Conservation (phyloP, 2,329 filamentous ascomycete species). For the Lachnum nothofagi region DNA sequence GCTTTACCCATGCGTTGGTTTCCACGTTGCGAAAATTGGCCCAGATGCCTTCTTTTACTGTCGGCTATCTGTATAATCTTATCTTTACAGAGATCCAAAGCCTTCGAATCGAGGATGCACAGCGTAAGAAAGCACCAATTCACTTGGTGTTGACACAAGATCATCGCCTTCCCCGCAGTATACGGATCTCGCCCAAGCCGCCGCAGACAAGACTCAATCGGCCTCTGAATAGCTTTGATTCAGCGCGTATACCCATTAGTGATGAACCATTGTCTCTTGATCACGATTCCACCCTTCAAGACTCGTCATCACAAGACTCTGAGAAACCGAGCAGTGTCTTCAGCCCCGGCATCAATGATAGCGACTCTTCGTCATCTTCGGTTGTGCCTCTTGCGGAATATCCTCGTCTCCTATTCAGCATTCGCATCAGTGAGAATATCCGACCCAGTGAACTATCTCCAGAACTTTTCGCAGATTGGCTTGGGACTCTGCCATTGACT, state of each 20-base stretch:
- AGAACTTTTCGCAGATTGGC: slow-evolving; percentile 14
- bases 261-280: neutral
- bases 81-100: slow-evolving; percentile 8
- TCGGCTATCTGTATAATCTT: slow-evolving; percentile 36
- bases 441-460: slow-evolving; percentile 7
- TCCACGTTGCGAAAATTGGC: slow-evolving; percentile 1
- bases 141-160: slow-evolving; percentile 9
- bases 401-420: slow-evolving; percentile 15
- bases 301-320: neutral
- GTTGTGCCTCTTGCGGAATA: slow-evolving; percentile 4
- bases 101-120: neutral
- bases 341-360: neutral
- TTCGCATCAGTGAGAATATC: slow-evolving; percentile 12
- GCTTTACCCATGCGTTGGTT: slow-evolving; percentile 13
- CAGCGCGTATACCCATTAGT: neutral
- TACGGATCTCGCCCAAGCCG: neutral
- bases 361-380: neutral
- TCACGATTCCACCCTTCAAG: neutral
- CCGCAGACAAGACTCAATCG: neutral
- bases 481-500: slow-evolving; percentile 5
- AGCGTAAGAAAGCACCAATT: slow-evolving; percentile 4
- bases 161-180: slow-evolving; percentile 4
- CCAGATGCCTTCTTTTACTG: slow-evolving; percentile 40
- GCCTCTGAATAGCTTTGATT: neutral
- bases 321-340: slow-evolving; percentile 1